These are phyloP conservation scores for Trapa incisa DNA, from an alignment of 345 rosid species.

Conservation along the genomic window DNA sequence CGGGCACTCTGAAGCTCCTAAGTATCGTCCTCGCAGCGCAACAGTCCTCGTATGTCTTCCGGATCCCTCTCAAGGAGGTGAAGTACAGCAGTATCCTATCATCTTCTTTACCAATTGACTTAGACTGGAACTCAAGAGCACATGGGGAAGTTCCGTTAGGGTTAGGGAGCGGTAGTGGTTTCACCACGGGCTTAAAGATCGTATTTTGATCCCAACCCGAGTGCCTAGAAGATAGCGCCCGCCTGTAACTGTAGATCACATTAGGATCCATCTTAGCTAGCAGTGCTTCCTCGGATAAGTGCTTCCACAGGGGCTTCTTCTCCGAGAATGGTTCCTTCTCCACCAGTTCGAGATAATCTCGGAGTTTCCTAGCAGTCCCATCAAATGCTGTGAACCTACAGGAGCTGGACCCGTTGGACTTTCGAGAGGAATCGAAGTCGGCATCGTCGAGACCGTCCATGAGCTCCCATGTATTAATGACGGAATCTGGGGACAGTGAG, in stretches of 20 bases:
- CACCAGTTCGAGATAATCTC: conserved; percentile 1
- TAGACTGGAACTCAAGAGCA: not conserved
- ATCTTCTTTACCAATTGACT: not conserved
- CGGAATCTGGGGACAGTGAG: conserved; percentile 14
- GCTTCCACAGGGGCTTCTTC: conserved; percentile 19
- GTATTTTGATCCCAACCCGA: not conserved
- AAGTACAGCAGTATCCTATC: conserved; percentile 13
- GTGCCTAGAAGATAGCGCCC: conserved; percentile 15
- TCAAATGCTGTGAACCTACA: conserved; percentile 14
- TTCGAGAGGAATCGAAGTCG: conserved; percentile 8
- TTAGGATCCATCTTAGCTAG: conserved; percentile 16
- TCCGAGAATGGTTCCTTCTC: conserved; percentile 6
- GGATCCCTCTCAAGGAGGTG: conserved; percentile 29
- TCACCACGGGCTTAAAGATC: conserved; percentile 1
- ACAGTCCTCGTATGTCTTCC: conserved; percentile 34
- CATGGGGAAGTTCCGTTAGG: not conserved
- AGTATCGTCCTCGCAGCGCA: conserved; percentile 29
- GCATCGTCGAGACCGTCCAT: conserved; percentile 20
- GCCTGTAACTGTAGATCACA: conserved; percentile 16
- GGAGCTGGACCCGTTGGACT: conserved; percentile 8
- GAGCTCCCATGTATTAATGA: conserved; percentile 22
- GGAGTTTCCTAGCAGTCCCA: conserved; percentile 8
- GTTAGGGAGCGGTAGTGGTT: not conserved
- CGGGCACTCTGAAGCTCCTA: conserved; percentile 23
- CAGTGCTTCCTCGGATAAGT: conserved; percentile 18